Conservation (phyloP, 2,329 filamentous ascomycete genomes). For the Hymenoscyphus infarciens region DNA sequence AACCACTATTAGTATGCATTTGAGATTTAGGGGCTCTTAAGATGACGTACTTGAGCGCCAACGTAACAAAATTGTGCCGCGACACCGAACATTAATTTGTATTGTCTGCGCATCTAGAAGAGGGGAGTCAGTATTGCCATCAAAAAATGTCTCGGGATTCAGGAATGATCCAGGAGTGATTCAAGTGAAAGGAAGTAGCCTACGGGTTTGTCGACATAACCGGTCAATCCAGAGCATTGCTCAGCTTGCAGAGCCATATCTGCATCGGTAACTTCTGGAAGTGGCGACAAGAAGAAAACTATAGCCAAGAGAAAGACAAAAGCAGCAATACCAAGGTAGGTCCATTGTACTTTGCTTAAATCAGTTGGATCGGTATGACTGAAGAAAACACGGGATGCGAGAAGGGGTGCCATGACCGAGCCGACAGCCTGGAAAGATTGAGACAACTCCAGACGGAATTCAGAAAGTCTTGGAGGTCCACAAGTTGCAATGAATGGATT, state of each 20-base stretch:
- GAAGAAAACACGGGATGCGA: slow-evolving; percentile 77
- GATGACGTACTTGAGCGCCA: slow-evolving; percentile 40
- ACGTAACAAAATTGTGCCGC: slow-evolving; percentile 77
- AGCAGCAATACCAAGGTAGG: slow-evolving; percentile 74
- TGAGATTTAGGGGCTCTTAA: background rate
- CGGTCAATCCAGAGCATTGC: slow-evolving; percentile 20
- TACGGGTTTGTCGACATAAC: too few species aligned
- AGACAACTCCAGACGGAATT: slow-evolving; percentile 69
- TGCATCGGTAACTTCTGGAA: slow-evolving; percentile 55
- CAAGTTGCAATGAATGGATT: slow-evolving; percentile 71
- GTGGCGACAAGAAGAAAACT: slow-evolving; percentile 62
- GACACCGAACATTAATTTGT: slow-evolving; percentile 64
- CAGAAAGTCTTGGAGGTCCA: slow-evolving; percentile 67
- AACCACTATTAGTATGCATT: background rate
- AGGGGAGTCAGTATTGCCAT: too few species aligned
- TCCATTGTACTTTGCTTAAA: slow-evolving; percentile 79
- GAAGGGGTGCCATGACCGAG: slow-evolving; percentile 66
- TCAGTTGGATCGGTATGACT: slow-evolving; percentile 51
- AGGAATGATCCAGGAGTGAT: too few species aligned
- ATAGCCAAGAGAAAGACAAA: slow-evolving; percentile 67
- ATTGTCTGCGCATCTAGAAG: slow-evolving; percentile 40
- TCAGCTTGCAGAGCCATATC: slow-evolving; percentile 12
- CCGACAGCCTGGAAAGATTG: slow-evolving; percentile 74
- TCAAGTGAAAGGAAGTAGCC: too few species aligned
- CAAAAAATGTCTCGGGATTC: too few species aligned